Evolutionary conservation across 2,329 filamentous ascomycete genomes (phyloP).

Genomic region (Teratosphaeria epicoccoides): DNA sequence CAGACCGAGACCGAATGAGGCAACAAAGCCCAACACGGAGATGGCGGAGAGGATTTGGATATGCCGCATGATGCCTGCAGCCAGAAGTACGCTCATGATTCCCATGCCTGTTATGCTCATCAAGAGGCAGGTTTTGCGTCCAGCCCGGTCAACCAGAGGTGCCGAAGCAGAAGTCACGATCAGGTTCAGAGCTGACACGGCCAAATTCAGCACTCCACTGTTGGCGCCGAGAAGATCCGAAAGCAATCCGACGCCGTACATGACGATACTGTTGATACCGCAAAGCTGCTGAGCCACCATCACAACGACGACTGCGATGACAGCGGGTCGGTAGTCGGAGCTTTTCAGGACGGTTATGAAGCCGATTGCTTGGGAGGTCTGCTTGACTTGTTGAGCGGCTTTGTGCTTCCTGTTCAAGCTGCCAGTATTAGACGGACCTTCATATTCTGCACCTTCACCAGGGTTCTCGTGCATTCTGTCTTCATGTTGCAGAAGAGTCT

Average conservation of each 20-base stretch:
- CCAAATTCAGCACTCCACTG: constrained; percentile 73
- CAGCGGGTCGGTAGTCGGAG: constrained; percentile 63
- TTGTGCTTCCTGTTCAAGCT: constrained; percentile 14
- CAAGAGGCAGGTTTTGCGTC: constrained; percentile 76
- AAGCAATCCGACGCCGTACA: constrained; percentile 92
- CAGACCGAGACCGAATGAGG: constrained; percentile 78
- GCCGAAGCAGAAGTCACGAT: constrained; percentile 71
- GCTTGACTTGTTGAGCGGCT: constrained; percentile 2
- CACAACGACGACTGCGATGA: constrained; percentile 79
- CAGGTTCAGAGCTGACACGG: constrained; percentile 80
- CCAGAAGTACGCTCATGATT: constrained; percentile 62
- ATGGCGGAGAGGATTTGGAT: constrained; percentile 68
- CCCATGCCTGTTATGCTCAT: constrained; percentile 79
- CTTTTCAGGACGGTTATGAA: constrained; percentile 52
- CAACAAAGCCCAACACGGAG: constrained; percentile 75
- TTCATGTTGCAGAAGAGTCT: constrained; percentile 48
- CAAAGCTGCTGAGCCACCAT: constrained; percentile 91
- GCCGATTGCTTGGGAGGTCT: constrained; percentile 27
- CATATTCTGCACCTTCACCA: not conserved
- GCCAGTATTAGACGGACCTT: constrained; percentile 3
- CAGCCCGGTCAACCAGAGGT: constrained; percentile 75
- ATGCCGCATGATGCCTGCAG: constrained; percentile 64
- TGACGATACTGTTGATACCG: constrained; percentile 90
- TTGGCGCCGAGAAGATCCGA: constrained; percentile 69
- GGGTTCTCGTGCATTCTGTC: constrained; percentile 2